Conservation (phyloP, 306 rosid species). For the Quercus glauca region DNA sequence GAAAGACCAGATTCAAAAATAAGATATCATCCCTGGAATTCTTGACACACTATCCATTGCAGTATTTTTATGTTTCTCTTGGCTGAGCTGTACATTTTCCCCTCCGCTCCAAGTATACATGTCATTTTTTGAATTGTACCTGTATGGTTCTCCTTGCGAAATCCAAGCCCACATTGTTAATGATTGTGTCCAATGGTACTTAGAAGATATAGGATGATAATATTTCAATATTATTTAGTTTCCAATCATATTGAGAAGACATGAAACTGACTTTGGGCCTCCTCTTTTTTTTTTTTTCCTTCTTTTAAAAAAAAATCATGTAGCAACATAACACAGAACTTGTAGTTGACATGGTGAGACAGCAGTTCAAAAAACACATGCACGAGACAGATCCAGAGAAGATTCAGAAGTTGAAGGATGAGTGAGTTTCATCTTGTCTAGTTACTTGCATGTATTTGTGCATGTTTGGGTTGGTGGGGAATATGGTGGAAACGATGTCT, state of each 20-base stretch:
- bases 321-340: conserved; percentile 82
- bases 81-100: too few species aligned
- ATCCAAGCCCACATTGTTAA: not conserved
- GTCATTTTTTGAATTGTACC: not conserved
- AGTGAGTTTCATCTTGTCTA: conserved; percentile 51
- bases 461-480: conserved; percentile 1
- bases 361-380: conserved; percentile 71
- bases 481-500: not conserved
- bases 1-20: not conserved
- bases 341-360: conserved; percentile 73
- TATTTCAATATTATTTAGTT: not conserved
- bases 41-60: too few species aligned
- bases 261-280: conserved; percentile 7
- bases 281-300: not conserved
- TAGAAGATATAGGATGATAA: not conserved
- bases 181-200: not conserved
- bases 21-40: too few species aligned
- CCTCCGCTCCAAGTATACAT: not conserved
- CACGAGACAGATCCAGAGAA: conserved; percentile 84
- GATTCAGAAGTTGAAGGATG: conserved; percentile 82
- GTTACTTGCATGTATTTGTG: conserved; percentile 14
- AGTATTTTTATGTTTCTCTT: too few species aligned
- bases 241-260: not conserved
- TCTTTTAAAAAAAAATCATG: conserved; percentile 5
- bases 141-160: not conserved